Percentiles rank a stretch among this genome's conserved stretches.
Conservation (phyloP, 2,329 filamentous ascomycete species). For the Ophiostoma perfectum region DNA sequence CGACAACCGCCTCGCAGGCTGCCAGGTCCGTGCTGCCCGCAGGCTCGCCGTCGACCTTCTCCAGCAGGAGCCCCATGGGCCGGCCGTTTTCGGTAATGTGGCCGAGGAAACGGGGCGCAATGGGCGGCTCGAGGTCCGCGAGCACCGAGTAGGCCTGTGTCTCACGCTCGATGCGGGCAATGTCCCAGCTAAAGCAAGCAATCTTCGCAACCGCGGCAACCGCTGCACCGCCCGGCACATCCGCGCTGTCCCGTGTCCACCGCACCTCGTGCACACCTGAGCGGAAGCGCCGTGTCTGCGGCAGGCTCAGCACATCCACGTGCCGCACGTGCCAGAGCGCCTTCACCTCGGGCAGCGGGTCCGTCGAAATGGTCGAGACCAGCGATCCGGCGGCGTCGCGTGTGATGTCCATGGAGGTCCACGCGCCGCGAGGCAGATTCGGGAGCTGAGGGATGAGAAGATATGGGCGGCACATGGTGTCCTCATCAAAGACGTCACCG, state of each 20-base stretch:
- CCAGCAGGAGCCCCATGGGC: neutral
- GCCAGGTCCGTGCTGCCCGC: neutral
- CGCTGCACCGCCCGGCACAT: too few relatives aligned
- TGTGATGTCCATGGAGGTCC: neutral
- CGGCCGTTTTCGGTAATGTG: constrained; percentile 8
- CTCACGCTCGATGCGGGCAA: neutral
- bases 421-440: neutral
- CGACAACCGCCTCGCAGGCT: neutral
- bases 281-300: neutral
- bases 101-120: neutral
- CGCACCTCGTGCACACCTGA: neutral
- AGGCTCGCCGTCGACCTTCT: neutral
- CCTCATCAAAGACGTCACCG: neutral
- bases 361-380: neutral
- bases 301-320: neutral
- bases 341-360: too few relatives aligned
- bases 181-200: neutral
- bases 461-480: neutral
- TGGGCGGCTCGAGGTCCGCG: neutral
- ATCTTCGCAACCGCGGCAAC: neutral
- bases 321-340: neutral
- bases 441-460: neutral
- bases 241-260: neutral
- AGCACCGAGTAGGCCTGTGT: constrained; percentile 4
- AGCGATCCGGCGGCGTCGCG: neutral